These are phyloP conservation scores for Sordariomycetes sp. DNA, from an alignment of 2,329 filamentous ascomycete species.

Conservation along the genomic window DNA sequence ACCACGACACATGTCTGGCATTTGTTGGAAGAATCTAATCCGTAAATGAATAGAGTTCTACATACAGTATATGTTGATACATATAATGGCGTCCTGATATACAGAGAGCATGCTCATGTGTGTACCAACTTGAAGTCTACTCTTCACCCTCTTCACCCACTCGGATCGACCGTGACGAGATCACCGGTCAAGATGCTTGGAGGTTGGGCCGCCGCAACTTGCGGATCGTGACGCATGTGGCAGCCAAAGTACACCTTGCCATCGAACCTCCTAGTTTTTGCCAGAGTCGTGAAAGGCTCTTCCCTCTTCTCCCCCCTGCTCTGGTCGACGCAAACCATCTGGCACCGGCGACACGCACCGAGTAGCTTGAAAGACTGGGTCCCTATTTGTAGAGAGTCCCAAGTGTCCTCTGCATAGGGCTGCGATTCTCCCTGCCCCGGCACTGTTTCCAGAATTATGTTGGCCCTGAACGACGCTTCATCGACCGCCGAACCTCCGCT, in stretches of 20 bases:
- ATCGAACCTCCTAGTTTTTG: slow-evolving; percentile 74
- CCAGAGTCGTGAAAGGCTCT: slow-evolving; percentile 82
- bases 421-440: slow-evolving; percentile 15
- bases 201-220: no score
- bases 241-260: slow-evolving; percentile 86
- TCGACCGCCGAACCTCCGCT: slow-evolving; percentile 56
- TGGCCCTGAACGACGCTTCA: slow-evolving; percentile 76
- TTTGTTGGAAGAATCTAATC: no score
- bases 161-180: no score
- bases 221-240: slow-evolving; percentile 53
- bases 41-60: no score
- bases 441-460: slow-evolving; percentile 59
- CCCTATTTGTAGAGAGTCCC: slow-evolving; percentile 61
- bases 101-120: no score
- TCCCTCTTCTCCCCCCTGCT: slow-evolving; percentile 65
- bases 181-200: no score
- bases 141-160: no score
- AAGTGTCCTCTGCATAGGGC: slow-evolving; percentile 73
- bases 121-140: no score
- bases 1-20: no score
- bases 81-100: no score
- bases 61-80: no score
- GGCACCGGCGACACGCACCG: slow-evolving; percentile 79
- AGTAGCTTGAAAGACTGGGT: slow-evolving; percentile 58
- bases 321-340: slow-evolving; percentile 95